Percentiles rank a stretch among this genome's conserved stretches.
Evolutionary conservation across 2,329 filamentous ascomycete genomes (phyloP).

Genomic region (Talaromyces funiculosus): DNA sequence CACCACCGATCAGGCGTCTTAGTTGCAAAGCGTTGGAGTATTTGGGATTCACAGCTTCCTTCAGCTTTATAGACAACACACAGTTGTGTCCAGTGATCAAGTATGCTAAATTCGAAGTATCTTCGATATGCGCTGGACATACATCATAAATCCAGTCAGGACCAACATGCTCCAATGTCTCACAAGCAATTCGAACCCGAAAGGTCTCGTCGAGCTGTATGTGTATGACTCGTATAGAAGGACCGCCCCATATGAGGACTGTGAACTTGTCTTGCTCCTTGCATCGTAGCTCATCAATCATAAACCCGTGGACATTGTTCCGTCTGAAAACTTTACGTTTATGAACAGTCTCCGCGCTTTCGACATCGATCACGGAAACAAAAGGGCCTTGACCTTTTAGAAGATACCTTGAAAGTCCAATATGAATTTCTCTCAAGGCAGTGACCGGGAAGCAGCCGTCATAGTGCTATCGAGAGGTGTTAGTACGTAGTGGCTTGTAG

Average conservation of each 20-base stretch:
- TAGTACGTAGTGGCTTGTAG: conserved; percentile 11
- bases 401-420: conserved; percentile 25
- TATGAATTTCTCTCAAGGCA: conserved; percentile 30
- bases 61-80: conserved; percentile 50
- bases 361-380: conserved; percentile 29
- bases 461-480: conserved; percentile 27
- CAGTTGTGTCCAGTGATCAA: conserved; percentile 86
- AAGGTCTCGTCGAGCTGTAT: conserved; percentile 11
- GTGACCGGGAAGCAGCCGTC: conserved; percentile 42
- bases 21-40: conserved; percentile 24
- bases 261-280: conserved; percentile 16
- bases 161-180: conserved; percentile 42
- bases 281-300: conserved; percentile 21
- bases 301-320: conserved; percentile 37
- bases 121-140: conserved; percentile 32
- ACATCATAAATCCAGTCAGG: conserved; percentile 76
- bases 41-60: conserved; percentile 14
- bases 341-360: conserved; percentile 24
- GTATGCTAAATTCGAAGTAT: conserved; percentile 42
- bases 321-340: conserved; percentile 31
- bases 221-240: conserved; percentile 46
- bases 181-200: conserved; percentile 27
- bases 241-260: conserved; percentile 65
- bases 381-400: conserved; percentile 37
- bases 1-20: conserved; percentile 43